These are phyloP conservation scores for Calonectria hawksworthii DNA, from an alignment of 2,329 filamentous ascomycete genomes.

Conservation along the genomic window DNA sequence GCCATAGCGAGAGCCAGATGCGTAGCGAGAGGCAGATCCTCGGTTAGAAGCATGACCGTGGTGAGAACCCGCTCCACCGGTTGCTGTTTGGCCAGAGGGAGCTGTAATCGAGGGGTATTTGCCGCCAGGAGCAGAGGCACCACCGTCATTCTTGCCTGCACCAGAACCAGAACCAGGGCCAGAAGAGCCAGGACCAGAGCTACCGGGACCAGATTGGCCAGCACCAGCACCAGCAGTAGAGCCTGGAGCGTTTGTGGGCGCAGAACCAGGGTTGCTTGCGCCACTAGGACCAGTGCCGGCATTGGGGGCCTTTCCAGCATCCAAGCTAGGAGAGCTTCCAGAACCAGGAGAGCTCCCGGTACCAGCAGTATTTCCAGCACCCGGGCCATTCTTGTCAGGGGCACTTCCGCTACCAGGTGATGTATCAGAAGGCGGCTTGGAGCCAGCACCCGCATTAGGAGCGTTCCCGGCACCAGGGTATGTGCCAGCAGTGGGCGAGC, in stretches of 20 bases:
- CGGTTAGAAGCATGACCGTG: neutral
- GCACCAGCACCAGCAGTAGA: conserved; percentile 25
- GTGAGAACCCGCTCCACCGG: neutral
- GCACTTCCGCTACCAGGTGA: too few species aligned
- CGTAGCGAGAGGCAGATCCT: neutral
- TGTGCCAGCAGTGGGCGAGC: too few species aligned
- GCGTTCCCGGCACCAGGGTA: too few species aligned
- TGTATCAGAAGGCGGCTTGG: too few species aligned
- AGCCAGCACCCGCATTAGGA: too few species aligned
- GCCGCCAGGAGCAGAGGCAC: neutral
- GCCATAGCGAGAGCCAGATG: neutral
- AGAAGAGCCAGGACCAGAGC: neutral
- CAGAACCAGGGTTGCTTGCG: conserved; percentile 18
- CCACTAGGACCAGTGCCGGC: neutral
- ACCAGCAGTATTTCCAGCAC: neutral
- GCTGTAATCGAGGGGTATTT: neutral
- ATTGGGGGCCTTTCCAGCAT: neutral
- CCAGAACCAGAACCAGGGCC: too few species aligned
- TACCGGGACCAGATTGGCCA: neutral
- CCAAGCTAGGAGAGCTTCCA: too few species aligned
- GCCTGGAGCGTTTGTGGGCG: neutral
- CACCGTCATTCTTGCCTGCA: neutral
- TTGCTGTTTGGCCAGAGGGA: neutral
- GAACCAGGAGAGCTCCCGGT: neutral
- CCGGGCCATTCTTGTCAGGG: neutral